These are phyloP conservation scores for Beauveria australis DNA, from an alignment of 2,329 filamentous ascomycete species.

Conservation along the genomic window DNA sequence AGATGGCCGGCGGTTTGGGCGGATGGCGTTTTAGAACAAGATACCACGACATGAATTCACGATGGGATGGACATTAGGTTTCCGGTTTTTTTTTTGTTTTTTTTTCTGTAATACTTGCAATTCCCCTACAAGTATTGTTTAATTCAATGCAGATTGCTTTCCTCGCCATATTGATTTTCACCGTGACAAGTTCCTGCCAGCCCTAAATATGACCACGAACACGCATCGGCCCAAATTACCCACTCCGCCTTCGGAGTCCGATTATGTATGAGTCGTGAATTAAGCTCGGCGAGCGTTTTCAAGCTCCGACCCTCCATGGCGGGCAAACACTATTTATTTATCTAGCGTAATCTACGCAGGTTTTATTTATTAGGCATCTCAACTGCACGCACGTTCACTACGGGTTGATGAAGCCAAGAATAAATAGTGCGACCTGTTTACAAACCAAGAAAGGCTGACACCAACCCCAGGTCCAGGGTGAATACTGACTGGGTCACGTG, in stretches of 20 bases:
- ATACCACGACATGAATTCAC: conserved; percentile 4
- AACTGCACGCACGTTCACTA: neutral
- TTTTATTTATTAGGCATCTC: too few species aligned
- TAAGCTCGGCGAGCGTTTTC: neutral
- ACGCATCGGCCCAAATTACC: neutral
- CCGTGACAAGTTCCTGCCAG: neutral
- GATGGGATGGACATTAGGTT: neutral
- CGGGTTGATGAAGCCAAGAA: too few species aligned
- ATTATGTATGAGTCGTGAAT: too few species aligned
- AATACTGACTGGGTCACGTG: conserved; percentile 2
- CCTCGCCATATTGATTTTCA: neutral
- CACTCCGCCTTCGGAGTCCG: neutral
- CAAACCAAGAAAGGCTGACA: neutral
- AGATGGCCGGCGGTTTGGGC: neutral
- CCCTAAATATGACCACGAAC: neutral
- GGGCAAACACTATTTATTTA: neutral
- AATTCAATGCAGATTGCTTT: neutral
- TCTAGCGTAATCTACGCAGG: too few species aligned
- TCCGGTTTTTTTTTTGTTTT: neutral
- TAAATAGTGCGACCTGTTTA: neutral
- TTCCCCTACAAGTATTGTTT: neutral
- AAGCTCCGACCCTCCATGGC: neutral
- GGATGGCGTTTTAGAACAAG: neutral
- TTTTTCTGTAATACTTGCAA: too few species aligned
- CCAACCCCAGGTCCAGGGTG: neutral